Conservation (phyloP, 805 yeast species). For the Zygosaccharomyces rouxii region DNA sequence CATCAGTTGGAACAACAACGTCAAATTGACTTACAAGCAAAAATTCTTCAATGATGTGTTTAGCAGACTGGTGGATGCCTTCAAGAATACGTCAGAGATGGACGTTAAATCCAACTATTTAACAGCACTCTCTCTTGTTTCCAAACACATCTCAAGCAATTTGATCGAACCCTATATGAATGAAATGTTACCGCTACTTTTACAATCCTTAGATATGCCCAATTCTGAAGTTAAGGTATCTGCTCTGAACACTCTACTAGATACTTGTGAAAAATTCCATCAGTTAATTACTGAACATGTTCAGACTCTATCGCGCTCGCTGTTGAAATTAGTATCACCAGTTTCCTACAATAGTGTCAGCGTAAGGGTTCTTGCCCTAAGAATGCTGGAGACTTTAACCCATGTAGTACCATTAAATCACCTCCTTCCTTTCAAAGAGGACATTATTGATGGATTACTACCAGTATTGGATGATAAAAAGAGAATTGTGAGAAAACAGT, state of each 20-base stretch:
- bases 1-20: conserved; percentile 47
- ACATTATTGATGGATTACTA: conserved; percentile 45
- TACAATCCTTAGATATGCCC: conserved; percentile 54
- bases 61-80: conserved; percentile 50
- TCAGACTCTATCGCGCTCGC: conserved; percentile 50
- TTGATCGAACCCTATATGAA: conserved; percentile 62
- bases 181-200: conserved; percentile 63
- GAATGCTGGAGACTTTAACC: conserved; percentile 51
- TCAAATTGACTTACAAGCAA: conserved; percentile 74
- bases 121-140: conserved; percentile 60
- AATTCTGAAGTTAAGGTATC: conserved; percentile 52
- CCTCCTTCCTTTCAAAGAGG: conserved; percentile 49
- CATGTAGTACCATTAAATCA: conserved; percentile 37
- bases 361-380: conserved; percentile 54
- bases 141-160: conserved; percentile 58
- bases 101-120: conserved; percentile 48
- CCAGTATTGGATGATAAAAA: conserved; percentile 65
- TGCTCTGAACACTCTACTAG: conserved; percentile 53
- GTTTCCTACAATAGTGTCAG: conserved; percentile 38
- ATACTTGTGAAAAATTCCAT: conserved; percentile 53
- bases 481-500: conserved; percentile 69
- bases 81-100: conserved; percentile 31
- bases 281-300: conserved; percentile 51
- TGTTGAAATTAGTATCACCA: conserved; percentile 37
- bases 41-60: conserved; percentile 61